These are phyloP conservation scores for Ogataea ganodermae DNA, from an alignment of 805 yeast genomes.

Conservation along the genomic window DNA sequence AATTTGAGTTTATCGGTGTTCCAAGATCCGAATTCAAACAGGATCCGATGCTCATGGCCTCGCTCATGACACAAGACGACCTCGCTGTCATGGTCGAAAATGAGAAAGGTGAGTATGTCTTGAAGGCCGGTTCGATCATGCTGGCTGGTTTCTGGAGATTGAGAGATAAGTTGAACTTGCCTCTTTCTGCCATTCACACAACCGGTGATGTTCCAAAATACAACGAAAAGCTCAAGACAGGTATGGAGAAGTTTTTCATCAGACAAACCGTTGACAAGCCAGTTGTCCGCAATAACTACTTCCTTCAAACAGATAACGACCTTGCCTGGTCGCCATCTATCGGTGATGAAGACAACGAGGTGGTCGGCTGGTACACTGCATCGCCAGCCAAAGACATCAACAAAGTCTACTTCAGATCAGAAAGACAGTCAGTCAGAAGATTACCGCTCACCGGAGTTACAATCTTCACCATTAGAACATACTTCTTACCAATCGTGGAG, in stretches of 20 bases:
- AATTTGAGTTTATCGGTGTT: constrained; percentile 37
- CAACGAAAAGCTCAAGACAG: constrained; percentile 54
- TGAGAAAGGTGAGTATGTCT: constrained; percentile 54
- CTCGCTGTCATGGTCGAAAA: constrained; percentile 66
- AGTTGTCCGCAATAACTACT: constrained; percentile 67
- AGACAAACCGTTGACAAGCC: constrained; percentile 60
- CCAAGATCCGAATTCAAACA: constrained; percentile 37
- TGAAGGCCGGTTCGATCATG: constrained; percentile 63
- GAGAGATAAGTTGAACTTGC: constrained; percentile 57
- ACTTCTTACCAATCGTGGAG: constrained; percentile 56
- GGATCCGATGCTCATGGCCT: constrained; percentile 62
- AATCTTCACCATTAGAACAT: constrained; percentile 63
- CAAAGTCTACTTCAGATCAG: constrained; percentile 59
- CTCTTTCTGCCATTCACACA: constrained; percentile 60
- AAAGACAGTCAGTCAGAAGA: constrained; percentile 63
- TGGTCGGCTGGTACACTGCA: constrained; percentile 69
- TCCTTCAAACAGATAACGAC: constrained; percentile 62
- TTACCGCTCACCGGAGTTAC: constrained; percentile 60
- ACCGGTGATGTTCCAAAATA: constrained; percentile 70
- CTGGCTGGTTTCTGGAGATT: constrained; percentile 74
- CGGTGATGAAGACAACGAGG: constrained; percentile 53
- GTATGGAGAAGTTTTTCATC: constrained; percentile 67
- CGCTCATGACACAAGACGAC: constrained; percentile 64
- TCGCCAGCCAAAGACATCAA: constrained; percentile 46
- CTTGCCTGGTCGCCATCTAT: constrained; percentile 67